Conservation (phyloP, 2,329 filamentous ascomycete genomes). For the Aspergillus floridensis region DNA sequence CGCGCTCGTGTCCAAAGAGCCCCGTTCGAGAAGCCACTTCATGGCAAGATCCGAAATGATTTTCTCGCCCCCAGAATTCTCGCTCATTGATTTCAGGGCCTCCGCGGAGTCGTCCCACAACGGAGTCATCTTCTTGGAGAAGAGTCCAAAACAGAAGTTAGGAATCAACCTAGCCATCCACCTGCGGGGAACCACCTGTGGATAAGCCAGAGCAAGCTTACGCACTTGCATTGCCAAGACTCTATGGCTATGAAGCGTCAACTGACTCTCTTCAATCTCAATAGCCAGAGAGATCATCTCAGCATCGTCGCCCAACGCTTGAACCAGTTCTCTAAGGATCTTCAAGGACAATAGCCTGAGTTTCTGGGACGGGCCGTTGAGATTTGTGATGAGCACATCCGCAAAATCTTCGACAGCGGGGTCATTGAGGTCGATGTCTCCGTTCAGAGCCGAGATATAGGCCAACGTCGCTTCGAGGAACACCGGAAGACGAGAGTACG, state of each 20-base stretch:
- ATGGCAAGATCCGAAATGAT: slow-evolving; percentile 70
- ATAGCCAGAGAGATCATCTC: slow-evolving; percentile 60
- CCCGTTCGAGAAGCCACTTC: slow-evolving; percentile 62
- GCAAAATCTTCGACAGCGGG: slow-evolving; percentile 61
- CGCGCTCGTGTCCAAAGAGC: slow-evolving; percentile 23
- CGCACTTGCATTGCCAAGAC: slow-evolving; percentile 82
- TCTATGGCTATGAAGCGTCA: slow-evolving; percentile 73
- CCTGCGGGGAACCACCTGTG: slow-evolving; percentile 55
- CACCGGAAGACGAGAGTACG: slow-evolving; percentile 63
- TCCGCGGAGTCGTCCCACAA: slow-evolving; percentile 82
- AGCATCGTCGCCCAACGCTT: slow-evolving; percentile 48
- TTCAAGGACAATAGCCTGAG: slow-evolving; percentile 71
- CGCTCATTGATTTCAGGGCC: slow-evolving; percentile 71
- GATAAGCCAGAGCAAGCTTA: slow-evolving; percentile 67
- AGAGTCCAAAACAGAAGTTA: slow-evolving; percentile 80
- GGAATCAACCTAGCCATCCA: slow-evolving; percentile 73
- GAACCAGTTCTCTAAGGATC: slow-evolving; percentile 60
- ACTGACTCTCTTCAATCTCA: slow-evolving; percentile 73
- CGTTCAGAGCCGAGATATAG: slow-evolving; percentile 41
- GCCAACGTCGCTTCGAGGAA: slow-evolving; percentile 63
- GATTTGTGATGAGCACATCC: slow-evolving; percentile 65
- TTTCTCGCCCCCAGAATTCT: slow-evolving; percentile 69
- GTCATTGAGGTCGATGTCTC: slow-evolving; percentile 43
- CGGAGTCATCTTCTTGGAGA: slow-evolving; percentile 80
- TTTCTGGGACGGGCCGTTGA: slow-evolving; percentile 71